phyloP scores from a whole-genome alignment of 2,329 filamentous ascomycete species.

The Nigrospora oryzae region DNA sequence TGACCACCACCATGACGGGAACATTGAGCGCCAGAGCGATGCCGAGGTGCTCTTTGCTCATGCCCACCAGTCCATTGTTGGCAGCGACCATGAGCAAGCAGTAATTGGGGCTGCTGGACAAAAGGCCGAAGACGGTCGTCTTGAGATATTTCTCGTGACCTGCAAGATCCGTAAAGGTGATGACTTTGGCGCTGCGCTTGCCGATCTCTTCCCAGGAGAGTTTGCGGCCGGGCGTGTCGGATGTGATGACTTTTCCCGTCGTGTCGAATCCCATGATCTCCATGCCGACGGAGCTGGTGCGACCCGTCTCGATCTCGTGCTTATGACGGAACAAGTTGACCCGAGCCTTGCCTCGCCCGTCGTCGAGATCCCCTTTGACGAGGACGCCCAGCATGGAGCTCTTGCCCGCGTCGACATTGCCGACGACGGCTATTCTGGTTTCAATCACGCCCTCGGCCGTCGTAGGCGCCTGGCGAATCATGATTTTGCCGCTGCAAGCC shows the following conservation, averaged over 20 bases:
- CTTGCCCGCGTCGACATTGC: conserved; percentile 96
- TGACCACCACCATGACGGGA: conserved; percentile 94
- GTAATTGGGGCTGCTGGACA: conserved; percentile 94
- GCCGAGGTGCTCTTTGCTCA: conserved; percentile 96
- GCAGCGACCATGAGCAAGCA: conserved; percentile 97
- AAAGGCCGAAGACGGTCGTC: conserved; percentile 90
- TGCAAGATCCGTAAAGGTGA: conserved; percentile 90
- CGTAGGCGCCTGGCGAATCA: conserved; percentile 67
- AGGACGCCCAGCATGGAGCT: conserved; percentile 92
- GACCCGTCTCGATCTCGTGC: conserved; percentile 91
- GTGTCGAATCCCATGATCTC: conserved; percentile 98
- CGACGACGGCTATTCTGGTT: conserved; percentile 91
- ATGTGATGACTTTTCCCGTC: conserved; percentile 71
- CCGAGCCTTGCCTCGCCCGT: conserved; percentile 85
- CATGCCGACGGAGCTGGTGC: conserved; percentile 96
- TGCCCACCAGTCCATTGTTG: conserved; percentile 93
- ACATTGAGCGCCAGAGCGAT: conserved; percentile 93
- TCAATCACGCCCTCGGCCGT: conserved; percentile 85
- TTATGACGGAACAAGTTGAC: conserved; percentile 97
- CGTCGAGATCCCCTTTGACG: conserved; percentile 90
- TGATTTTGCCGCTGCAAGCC: conserved; percentile 74
- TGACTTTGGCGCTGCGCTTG: conserved; percentile 89
- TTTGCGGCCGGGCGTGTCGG: conserved; percentile 67
- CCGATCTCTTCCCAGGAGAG: conserved; percentile 98
- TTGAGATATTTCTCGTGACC: conserved; percentile 93